Base-by-base conservation (phyloP, 306 rosid genomes). In the Notholithocarpus densiflorus region DNA sequence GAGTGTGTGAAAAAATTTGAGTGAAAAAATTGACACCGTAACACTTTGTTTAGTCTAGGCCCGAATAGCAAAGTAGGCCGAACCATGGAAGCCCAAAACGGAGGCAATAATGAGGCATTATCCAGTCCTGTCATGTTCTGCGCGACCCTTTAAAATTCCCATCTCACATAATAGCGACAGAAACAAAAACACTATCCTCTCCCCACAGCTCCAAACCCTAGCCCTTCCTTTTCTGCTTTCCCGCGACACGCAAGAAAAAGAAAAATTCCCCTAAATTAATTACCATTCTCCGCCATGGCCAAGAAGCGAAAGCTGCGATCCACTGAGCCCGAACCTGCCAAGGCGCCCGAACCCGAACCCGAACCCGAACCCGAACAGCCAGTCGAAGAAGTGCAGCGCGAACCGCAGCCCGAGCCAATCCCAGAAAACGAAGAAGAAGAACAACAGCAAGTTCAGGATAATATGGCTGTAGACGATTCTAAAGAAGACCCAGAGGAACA, bases 231-330 rank as follows among this genome's bases (percentile, higher is more conserved):
- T 34, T 11, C n/a, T 5, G 3, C 27, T 27, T 37, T 13, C 70
- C n/a, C 10, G 45, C 45, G 45, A 40, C 45, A 40, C 11, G 3
- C 45, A 40, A 40, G 45, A 2, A 2, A 40, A 2, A 24, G 11
- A 60, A 53, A 20, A 9, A 31, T 17, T 8, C 4, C 37, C 37
- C 69, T 0, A 13, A 73, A 19, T 64, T 62, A 74, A 75, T 40
- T 40, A 40, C 45, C 12, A 40, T 1, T 40, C 45, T 40, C 71
- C 69, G 78, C 88, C 90, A 90, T 90, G 94, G 90, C 88, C n/a
- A 90, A 88, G 82, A 90, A 90, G 82, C 88, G 94, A 85, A 90
- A 90, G 94, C 68, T 85, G 71, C 88, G 89, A 79, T 70, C 94
- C 37, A 79, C 93, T 5, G 91, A 87, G 43, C 82, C 90, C 15